Evolutionary conservation across 2,329 filamentous ascomycete genomes (phyloP).

Genomic region (Penicillium digitatum): DNA sequence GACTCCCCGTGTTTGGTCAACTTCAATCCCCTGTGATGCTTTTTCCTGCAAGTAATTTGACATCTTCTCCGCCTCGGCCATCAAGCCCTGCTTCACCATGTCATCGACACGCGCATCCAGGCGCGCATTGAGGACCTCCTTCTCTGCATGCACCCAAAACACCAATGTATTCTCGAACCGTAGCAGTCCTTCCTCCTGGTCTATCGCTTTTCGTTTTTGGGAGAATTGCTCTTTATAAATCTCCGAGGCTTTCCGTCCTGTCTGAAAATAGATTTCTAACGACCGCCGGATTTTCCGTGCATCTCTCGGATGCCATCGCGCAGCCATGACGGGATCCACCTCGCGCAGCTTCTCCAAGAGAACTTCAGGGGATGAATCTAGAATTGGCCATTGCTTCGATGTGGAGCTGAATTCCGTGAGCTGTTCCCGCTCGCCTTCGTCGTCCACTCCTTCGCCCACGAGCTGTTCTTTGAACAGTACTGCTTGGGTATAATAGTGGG

Average conservation of each 20-base stretch:
- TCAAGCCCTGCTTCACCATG: slow-evolving; percentile 68
- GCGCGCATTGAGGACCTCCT: slow-evolving; percentile 62
- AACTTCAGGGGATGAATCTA: slow-evolving; percentile 66
- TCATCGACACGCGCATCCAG: slow-evolving; percentile 75
- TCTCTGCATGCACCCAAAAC: slow-evolving; percentile 81
- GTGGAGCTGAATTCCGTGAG: slow-evolving; percentile 16
- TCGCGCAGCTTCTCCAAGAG: slow-evolving; percentile 69
- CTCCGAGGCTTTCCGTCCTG: slow-evolving; percentile 75
- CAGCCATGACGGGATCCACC: slow-evolving; percentile 85
- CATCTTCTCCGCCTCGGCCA: slow-evolving; percentile 59
- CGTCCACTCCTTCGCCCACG: slow-evolving; percentile 40
- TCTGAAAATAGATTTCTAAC: slow-evolving; percentile 82
- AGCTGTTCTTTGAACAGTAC: slow-evolving; percentile 75
- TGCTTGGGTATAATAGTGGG: slow-evolving; percentile 90
- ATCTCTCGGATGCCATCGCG: slow-evolving; percentile 91
- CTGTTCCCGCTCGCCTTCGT: slow-evolving; percentile 27
- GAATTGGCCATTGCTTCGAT: slow-evolving; percentile 60
- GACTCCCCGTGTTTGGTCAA: slow-evolving; percentile 78
- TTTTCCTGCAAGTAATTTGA: slow-evolving; percentile 46
- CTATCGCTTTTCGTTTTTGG: slow-evolving; percentile 23
- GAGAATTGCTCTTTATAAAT: slow-evolving; percentile 74
- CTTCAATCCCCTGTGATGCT: slow-evolving; percentile 46
- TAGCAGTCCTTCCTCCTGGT: slow-evolving; percentile 33
- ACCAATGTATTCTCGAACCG: slow-evolving; percentile 60
- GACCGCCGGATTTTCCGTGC: slow-evolving; percentile 83